A percentile compares a stretch with the other conserved stretches of the same genome.
Conservation (phyloP, 1,139 yeast genomes). For the Saccharomyces uvarum region DNA sequence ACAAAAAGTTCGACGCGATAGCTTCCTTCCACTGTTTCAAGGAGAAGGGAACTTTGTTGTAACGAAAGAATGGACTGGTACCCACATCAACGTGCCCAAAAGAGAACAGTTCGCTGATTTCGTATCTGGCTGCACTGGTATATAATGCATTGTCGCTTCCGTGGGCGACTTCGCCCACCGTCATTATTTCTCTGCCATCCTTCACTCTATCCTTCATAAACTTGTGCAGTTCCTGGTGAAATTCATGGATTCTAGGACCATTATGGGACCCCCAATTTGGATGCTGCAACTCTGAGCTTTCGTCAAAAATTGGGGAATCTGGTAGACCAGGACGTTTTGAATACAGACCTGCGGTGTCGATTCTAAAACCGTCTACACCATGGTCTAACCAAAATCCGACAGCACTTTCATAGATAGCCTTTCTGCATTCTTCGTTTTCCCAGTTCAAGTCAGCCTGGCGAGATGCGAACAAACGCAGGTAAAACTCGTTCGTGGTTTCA, state of each 20-base stretch:
- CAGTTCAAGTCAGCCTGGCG: slow-evolving; percentile 55
- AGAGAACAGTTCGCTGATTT: slow-evolving; percentile 47
- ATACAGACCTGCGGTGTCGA: slow-evolving; percentile 48
- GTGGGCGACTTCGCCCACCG: slow-evolving; percentile 42
- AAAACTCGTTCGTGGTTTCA: not conserved
- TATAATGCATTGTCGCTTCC: slow-evolving; percentile 36
- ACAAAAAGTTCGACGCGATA: slow-evolving; percentile 30
- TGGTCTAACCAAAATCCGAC: slow-evolving; percentile 48
- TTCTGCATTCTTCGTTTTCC: slow-evolving; percentile 47
- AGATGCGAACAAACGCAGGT: slow-evolving; percentile 37
- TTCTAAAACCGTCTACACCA: slow-evolving; percentile 54
- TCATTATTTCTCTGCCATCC: slow-evolving; percentile 45
- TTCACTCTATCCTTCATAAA: slow-evolving; percentile 32
- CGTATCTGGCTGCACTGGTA: slow-evolving; percentile 43
- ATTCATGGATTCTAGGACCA: slow-evolving; percentile 50
- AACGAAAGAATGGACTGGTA: slow-evolving; percentile 33
- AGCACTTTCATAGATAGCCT: slow-evolving; percentile 45
- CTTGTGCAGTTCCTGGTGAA: slow-evolving; percentile 45
- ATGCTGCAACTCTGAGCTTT: slow-evolving; percentile 38
- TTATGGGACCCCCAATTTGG: slow-evolving; percentile 30
- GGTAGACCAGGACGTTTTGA: slow-evolving; percentile 42
- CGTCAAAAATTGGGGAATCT: slow-evolving; percentile 31
- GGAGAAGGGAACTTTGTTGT: slow-evolving; percentile 33
- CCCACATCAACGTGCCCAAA: slow-evolving; percentile 44
- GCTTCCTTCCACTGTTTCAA: slow-evolving; percentile 41